phyloP scores from a whole-genome alignment of 192 early-diverging fungal species.

The Gaertneriomyces semiglobifer region DNA sequence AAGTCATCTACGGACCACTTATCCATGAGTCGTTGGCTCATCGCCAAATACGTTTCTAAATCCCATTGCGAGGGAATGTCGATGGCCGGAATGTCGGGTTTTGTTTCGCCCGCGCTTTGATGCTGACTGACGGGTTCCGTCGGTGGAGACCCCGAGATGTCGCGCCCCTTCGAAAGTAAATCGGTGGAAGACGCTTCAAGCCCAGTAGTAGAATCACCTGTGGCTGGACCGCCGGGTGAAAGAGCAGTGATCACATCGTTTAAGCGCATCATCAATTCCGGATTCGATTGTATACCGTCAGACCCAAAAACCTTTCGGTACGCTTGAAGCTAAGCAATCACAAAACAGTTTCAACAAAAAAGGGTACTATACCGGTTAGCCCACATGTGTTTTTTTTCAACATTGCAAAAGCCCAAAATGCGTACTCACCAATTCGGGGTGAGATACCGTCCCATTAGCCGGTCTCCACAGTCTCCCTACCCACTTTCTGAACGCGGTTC shows the following conservation, averaged over 20 bases:
- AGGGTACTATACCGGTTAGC: neutral
- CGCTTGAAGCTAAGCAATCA: slow-evolving; percentile 16
- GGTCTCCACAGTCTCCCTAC: slow-evolving; percentile 37
- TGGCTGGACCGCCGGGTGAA: neutral
- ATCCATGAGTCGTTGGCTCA: slow-evolving; percentile 24
- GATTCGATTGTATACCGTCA: slow-evolving; percentile 16
- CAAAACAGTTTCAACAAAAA: neutral
- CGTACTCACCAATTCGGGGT: slow-evolving; percentile 41
- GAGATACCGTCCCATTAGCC: slow-evolving; percentile 30
- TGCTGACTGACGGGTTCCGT: neutral
- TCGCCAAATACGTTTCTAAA: slow-evolving; percentile 24
- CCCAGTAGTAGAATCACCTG: neutral
- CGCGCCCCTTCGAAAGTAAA: neutral
- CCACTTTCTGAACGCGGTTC: slow-evolving; percentile 46
- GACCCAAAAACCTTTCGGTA: slow-evolving; percentile 15
- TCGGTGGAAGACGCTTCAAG: neutral
- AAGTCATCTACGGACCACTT: slow-evolving; percentile 46
- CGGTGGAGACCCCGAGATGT: neutral
- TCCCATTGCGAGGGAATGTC: neutral
- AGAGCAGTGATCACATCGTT: slow-evolving; percentile 12
- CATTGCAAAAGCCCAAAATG: neutral
- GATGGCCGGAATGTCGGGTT: slow-evolving; percentile 32
- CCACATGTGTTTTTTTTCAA: neutral
- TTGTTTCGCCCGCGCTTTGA: neutral
- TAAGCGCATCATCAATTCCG: slow-evolving; percentile 19